Conservation (phyloP, 2,329 filamentous ascomycete genomes). For the Penicillium frequentans region DNA sequence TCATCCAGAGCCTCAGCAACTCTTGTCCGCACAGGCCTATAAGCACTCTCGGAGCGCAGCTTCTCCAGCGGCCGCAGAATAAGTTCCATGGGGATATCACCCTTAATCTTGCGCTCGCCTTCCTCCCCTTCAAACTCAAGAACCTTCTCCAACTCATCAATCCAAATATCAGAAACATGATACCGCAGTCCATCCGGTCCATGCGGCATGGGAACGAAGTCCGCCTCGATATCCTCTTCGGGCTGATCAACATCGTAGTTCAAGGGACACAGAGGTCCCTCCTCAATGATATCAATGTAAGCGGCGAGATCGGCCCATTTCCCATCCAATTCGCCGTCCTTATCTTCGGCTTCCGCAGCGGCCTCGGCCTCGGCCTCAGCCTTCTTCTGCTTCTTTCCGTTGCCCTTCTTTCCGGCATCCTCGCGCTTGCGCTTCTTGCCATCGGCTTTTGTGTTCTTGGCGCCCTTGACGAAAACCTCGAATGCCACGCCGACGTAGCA, state of each 20-base stretch:
- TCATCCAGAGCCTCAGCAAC: constrained; percentile 72
- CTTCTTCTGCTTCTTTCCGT: constrained; percentile 31
- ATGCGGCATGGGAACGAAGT: constrained; percentile 46
- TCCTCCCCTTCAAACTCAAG: constrained; percentile 51
- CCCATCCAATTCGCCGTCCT: constrained; percentile 8
- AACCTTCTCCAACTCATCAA: constrained; percentile 81
- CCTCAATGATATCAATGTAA: constrained; percentile 41
- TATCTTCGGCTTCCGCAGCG: constrained; percentile 14
- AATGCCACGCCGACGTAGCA: constrained; percentile 75
- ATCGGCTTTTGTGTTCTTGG: constrained; percentile 12
- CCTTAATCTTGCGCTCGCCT: constrained; percentile 36
- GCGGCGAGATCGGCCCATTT: constrained; percentile 37
- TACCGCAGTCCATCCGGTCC: constrained; percentile 82
- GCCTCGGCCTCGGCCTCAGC: constrained; percentile 18
- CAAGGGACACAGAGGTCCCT: constrained; percentile 40
- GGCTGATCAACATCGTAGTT: constrained; percentile 39
- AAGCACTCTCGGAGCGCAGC: constrained; percentile 54
- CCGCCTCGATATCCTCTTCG: constrained; percentile 22
- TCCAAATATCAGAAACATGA: constrained; percentile 86
- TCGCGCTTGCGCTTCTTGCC: constrained; percentile 34
- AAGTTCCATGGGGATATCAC: constrained; percentile 40
- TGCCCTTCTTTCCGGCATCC: constrained; percentile 25
- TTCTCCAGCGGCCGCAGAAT: constrained; percentile 47
- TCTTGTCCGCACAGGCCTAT: constrained; percentile 70
- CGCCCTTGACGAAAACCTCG: constrained; percentile 37